Evolutionary conservation across 2,329 filamentous ascomycete species (phyloP).

Genomic region (Hymenoscyphus infarciens): DNA sequence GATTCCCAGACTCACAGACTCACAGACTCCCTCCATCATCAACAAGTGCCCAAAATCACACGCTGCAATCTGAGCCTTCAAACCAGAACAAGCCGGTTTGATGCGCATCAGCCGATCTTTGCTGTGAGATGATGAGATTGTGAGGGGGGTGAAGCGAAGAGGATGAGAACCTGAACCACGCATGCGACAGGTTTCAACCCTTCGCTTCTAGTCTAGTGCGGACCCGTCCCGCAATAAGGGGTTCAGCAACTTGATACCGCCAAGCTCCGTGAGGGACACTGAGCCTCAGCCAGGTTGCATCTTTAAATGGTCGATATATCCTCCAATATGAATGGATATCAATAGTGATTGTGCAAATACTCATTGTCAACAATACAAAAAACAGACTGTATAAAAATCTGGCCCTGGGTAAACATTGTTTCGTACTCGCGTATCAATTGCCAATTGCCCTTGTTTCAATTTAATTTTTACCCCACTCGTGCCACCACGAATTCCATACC

Average conservation of each 20-base stretch:
- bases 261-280: slow-evolving; percentile 10
- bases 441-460: slow-evolving; percentile 2
- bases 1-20: background rate
- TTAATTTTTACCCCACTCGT: background rate
- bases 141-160: slow-evolving; percentile 4
- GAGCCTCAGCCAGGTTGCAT: background rate
- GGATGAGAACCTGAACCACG: background rate
- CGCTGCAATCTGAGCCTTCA: background rate
- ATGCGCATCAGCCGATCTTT: background rate
- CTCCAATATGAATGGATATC: background rate
- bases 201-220: slow-evolving; percentile 11
- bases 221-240: slow-evolving; percentile 9
- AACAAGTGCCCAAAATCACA: background rate
- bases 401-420: background rate
- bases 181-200: slow-evolving; percentile 20
- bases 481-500: background rate
- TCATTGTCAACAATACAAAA: too few relatives aligned
- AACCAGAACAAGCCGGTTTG: background rate
- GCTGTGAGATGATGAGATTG: background rate
- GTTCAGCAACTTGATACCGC: slow-evolving; percentile 12
- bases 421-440: background rate
- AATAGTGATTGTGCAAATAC: background rate
- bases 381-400: background rate
- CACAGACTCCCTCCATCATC: background rate
- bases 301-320: background rate